phyloP scores from a whole-genome alignment of 352 stramenopile genomes.

The Phytopythium ostracodes region DNA sequence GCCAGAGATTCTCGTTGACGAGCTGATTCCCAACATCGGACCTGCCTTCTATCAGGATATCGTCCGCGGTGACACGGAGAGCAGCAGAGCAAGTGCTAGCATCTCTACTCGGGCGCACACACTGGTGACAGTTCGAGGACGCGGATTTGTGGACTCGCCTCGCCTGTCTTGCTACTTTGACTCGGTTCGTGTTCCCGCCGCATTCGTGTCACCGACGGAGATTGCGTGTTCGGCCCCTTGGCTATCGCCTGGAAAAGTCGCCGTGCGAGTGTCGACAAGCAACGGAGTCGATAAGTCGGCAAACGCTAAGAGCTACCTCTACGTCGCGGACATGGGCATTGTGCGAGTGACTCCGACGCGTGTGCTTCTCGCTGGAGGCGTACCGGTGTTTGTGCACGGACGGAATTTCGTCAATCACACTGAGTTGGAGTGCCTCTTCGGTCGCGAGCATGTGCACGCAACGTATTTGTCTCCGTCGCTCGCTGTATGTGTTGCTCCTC shows the following conservation, averaged over 20 bases:
- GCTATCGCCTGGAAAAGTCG: slow-evolving; percentile 49
- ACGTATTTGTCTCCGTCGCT: slow-evolving; percentile 78
- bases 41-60: slow-evolving; percentile 29
- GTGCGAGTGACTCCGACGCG: slow-evolving; percentile 60
- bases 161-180: slow-evolving; percentile 60
- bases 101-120: slow-evolving; percentile 31
- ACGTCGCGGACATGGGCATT: slow-evolving; percentile 83
- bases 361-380: slow-evolving; percentile 74
- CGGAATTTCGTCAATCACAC: slow-evolving; percentile 93
- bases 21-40: slow-evolving; percentile 47
- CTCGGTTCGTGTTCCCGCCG: slow-evolving; percentile 25
- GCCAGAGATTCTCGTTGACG: slow-evolving; percentile 34
- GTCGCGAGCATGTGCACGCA: slow-evolving; percentile 48
- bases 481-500: slow-evolving; percentile 78
- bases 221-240: slow-evolving; percentile 62
- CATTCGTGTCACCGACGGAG: slow-evolving; percentile 38
- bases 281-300: slow-evolving; percentile 74
- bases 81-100: neutral
- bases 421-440: slow-evolving; percentile 87
- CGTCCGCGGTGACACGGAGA: neutral
- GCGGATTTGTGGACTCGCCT: slow-evolving; percentile 51
- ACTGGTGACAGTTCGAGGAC: slow-evolving; percentile 56
- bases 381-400: slow-evolving; percentile 90
- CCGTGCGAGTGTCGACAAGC: slow-evolving; percentile 66
- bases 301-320: slow-evolving; percentile 57